Evolutionary conservation across 2,329 filamentous ascomycete genomes (phyloP), one percentile per base, ranked within the genome.

Genomic region (Colletotrichum caudatum): DNA sequence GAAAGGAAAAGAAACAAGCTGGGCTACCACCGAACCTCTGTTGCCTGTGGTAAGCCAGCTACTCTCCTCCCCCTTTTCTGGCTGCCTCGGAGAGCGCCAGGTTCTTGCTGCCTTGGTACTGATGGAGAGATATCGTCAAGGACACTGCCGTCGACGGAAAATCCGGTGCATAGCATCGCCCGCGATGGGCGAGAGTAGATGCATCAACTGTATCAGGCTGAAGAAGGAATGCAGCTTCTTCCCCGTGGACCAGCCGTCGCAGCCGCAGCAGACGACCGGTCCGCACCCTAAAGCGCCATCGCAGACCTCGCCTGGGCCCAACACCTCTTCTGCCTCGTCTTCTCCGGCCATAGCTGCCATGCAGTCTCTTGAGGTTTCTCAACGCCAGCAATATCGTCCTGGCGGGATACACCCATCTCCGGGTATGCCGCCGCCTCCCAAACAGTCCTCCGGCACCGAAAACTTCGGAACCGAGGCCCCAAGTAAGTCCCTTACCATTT

Each of bases 141-240:
- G 92, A 67, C 94, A 98, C 80, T 98, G 95, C 80, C 93, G 95
- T 78, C 89, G 93, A 79, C 92, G 95, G 76, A 98, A 98, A 83
- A 98, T 98, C 74, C 89, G 95, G 82, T 98, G 95, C 81, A 90
- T 97, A 63, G 87, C 94, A 54, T 90, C 93, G 11, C 87, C 89
- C 60, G 90, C 91, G 74, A 94, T 97, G 76, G 80, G 86, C 12
- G 89, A 93, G 77, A 91, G 91, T 57, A 91, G 94, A 74, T 98
- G 95, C 82, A 90, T 92, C 74, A 97, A 97, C 83, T 98, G 95
- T 82, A 97, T 97, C 77, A 91, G 94, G 58, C 84, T 98, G 78
- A 97, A 97, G 81, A 98, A 97, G 78, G 94, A 97, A 75, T 98
- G 95, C 82, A 94, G 92, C 79, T 98, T 97, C 82, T 93, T 91